Evolutionary conservation across 2,329 filamentous ascomycete species (phyloP).

Genomic region (Penicillium sp.): DNA sequence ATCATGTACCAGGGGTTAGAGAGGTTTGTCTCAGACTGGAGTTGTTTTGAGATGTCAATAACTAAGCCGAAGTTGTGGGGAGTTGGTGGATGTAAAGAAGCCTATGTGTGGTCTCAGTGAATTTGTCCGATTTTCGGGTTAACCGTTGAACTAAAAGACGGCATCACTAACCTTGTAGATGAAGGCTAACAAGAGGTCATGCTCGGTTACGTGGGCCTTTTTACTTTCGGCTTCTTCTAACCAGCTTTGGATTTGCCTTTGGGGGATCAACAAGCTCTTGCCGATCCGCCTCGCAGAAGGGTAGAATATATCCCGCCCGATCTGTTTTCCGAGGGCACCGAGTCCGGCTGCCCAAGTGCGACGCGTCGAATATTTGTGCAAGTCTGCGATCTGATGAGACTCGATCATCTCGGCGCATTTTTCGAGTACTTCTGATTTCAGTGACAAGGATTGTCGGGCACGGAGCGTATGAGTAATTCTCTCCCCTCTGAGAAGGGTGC

Average conservation of each 20-base stretch:
- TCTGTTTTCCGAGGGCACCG: background rate
- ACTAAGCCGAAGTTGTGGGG: slow-evolving; percentile 1
- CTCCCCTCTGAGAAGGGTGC: background rate
- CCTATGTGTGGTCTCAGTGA: background rate
- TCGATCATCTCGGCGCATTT: slow-evolving; percentile 7
- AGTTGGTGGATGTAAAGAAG: background rate
- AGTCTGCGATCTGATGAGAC: slow-evolving; percentile 1
- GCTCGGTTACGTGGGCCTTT: background rate
- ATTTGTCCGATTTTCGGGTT: background rate
- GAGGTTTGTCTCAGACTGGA: slow-evolving; percentile 1
- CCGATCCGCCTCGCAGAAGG: background rate
- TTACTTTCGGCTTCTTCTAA: background rate
- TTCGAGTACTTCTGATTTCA: slow-evolving; percentile 5
- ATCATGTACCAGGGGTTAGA: slow-evolving; percentile 9
- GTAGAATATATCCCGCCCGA: background rate
- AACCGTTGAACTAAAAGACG: no score
- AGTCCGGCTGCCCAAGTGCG: slow-evolving; percentile 1
- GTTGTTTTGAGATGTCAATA: slow-evolving; percentile 2
- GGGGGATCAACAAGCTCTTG: slow-evolving; percentile 3
- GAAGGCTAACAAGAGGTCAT: slow-evolving; percentile 3
- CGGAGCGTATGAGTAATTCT: slow-evolving; percentile 1
- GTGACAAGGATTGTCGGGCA: background rate
- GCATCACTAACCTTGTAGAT: background rate
- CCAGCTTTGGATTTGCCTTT: background rate
- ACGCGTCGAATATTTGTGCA: background rate